These are phyloP conservation scores for Eucalyptus virginea DNA, from an alignment of 345 rosid genomes.

Conservation along the genomic window DNA sequence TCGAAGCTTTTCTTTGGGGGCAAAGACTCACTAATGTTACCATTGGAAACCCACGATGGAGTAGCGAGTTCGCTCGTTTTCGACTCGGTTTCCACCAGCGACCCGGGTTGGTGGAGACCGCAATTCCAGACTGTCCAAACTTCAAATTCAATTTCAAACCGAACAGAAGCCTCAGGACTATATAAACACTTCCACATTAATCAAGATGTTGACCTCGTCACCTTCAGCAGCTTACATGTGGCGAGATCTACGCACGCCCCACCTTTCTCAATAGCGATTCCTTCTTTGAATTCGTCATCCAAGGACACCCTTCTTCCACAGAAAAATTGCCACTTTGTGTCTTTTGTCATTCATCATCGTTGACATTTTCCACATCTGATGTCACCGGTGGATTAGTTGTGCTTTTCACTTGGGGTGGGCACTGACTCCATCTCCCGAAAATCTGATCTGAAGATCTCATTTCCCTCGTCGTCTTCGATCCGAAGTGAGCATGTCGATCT, in stretches of 20 bases:
- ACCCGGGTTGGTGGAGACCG: not conserved
- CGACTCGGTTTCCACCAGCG: not conserved
- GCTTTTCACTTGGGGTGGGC: not conserved
- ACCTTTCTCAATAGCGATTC: not conserved
- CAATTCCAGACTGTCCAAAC: not conserved
- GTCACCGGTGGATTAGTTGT: not conserved
- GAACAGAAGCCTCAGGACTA: not conserved
- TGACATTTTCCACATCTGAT: not conserved
- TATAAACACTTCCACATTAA: not conserved
- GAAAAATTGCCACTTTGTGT: not conserved
- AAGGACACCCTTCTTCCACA: not conserved
- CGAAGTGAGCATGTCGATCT: conserved; percentile 19
- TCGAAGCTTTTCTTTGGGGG: not conserved
- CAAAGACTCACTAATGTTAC: not conserved
- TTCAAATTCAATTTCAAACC: not conserved
- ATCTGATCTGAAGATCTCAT: not conserved
- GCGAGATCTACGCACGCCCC: not conserved
- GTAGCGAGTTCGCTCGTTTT: not conserved
- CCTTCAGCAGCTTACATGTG: not conserved
- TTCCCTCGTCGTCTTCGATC: not conserved
- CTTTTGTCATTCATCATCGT: not conserved
- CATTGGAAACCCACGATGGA: not conserved
- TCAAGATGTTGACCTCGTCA: not conserved
- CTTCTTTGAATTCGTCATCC: not conserved
- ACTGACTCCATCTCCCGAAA: not conserved